Evolutionary conservation across 129 eudicot genomes (phyloP), one percentile per base, ranked within the genome.

Genomic region (Gnaphalium uliginosum): DNA sequence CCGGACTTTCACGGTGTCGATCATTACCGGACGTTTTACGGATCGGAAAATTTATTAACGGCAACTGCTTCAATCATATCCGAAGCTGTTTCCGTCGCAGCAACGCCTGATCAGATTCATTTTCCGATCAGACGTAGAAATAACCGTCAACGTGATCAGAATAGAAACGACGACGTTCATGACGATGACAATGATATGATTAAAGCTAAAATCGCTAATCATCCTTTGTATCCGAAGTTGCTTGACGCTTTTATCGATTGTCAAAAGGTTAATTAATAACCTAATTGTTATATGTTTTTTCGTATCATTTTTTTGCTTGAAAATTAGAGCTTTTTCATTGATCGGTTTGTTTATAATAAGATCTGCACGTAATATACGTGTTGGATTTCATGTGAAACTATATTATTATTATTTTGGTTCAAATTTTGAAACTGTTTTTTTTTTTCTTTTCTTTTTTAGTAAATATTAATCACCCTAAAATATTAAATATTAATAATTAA

Each of bases 171-270:
- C 6, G 77, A 58, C 22, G 78, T 59, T 65, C 7, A 33, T 6
- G 26, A 76, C 33, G 78, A 79, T 43, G 64, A 77, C 15, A 75
- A 71, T 10, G 46, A 53, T 60, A 39, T 68, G 5, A 87, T 91
- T 63, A 95, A 95, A 67, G 84, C 89, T 1, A 91, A 76, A 83
- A 95, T 95, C 63, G 85, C 87, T 22, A 82, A 93, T 63, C 99
- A 95, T 85, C 97, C 99, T 70, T 87, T 74, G 56, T 95, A 91
- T 73, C 96, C 99, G 0, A 88, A 88, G 72, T 57, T 95, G 51
- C 93, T 95, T 17, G 84, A 86, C 54, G 96, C 99, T 72, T 95
- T 79, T 71, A 91, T 95, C 81, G 97, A 91, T 60, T 95, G 99
- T 46, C 97, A 86, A 56, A 90, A 94, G 98, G 98, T 94, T 18